Conservation (phyloP, 208 protist species). For the Leishmania martiniquensis region DNA sequence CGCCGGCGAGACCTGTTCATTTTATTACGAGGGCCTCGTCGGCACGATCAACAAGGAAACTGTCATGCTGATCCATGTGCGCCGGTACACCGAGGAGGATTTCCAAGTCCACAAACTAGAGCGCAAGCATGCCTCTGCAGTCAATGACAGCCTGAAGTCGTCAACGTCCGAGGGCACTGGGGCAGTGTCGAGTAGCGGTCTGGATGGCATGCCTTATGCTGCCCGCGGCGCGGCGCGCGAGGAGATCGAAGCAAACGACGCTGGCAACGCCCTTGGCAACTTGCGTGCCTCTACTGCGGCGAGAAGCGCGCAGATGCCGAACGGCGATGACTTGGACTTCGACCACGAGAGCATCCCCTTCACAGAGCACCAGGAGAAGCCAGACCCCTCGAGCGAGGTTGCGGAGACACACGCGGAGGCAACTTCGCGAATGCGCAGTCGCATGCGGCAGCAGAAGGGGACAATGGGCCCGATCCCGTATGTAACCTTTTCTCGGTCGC, state of each 20-base stretch:
- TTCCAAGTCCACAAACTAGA: constrained; percentile 45
- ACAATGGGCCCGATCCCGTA: constrained; percentile 75
- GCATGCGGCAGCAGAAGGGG: constrained; percentile 27
- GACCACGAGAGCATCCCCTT: not conserved
- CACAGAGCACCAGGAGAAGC: constrained; percentile 1
- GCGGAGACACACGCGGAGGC: constrained; percentile 26
- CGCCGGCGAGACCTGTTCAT: constrained; percentile 38
- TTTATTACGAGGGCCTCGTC: constrained; percentile 80
- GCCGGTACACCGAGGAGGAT: constrained; percentile 73
- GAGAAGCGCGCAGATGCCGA: not conserved
- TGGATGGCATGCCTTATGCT: not conserved
- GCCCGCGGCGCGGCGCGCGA: constrained; percentile 8
- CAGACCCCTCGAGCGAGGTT: constrained; percentile 15
- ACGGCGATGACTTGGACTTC: constrained; percentile 21
- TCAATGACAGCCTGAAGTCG: not conserved
- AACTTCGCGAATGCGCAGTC: constrained; percentile 28
- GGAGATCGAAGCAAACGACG: constrained; percentile 14
- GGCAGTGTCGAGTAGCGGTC: not conserved
- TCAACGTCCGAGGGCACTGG: too few relatives aligned
- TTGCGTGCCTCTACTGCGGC: not conserved
- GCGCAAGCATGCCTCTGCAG: constrained; percentile 6
- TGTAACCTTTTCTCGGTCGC: constrained; percentile 71
- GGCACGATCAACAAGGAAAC: constrained; percentile 76
- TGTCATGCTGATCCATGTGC: constrained; percentile 75
- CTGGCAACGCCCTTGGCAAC: not conserved